A percentile compares a stretch with the other conserved stretches of the same genome.
phyloP scores from a whole-genome alignment of 495 filamentous ascomycete genomes.

The Aspergillus incahuasiensis region DNA sequence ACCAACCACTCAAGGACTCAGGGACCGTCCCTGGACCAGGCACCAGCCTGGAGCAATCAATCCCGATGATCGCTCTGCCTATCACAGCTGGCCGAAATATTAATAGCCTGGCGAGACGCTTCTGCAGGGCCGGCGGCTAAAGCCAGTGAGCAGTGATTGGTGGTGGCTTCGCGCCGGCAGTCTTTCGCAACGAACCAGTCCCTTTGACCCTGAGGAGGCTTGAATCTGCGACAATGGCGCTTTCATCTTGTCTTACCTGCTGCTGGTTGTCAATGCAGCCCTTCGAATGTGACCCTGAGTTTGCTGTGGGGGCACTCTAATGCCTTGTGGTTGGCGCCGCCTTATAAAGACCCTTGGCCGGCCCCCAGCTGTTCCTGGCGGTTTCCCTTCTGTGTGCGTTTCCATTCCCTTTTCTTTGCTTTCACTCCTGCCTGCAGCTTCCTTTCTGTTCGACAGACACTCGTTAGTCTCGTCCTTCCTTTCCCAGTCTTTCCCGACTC shows the following conservation, averaged over 20 bases:
- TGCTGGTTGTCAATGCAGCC: background rate
- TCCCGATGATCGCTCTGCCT: background rate
- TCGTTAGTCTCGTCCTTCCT: slow-evolving; percentile 7
- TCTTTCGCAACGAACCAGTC: slow-evolving; percentile 8
- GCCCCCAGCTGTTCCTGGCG: background rate
- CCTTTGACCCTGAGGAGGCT: background rate
- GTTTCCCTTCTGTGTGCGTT: slow-evolving; percentile 12
- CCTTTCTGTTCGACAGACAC: slow-evolving; percentile 2
- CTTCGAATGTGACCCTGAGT: background rate
- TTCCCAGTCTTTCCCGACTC: slow-evolving; percentile 13
- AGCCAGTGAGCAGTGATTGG: slow-evolving; percentile 5
- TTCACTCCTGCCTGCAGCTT: background rate
- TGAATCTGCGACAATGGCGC: slow-evolving; percentile 15
- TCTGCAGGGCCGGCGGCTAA: slow-evolving; percentile 1
- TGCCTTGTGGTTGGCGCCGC: slow-evolving; percentile 7
- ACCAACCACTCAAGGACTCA: background rate
- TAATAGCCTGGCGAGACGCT: slow-evolving; percentile 13
- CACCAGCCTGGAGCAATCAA: background rate
- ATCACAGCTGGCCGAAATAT: background rate
- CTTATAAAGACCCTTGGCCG: slow-evolving; percentile 5
- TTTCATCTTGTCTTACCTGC: slow-evolving; percentile 15
- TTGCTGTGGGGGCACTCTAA: background rate
- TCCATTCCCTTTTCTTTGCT: slow-evolving; percentile 29
- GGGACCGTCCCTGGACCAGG: background rate
- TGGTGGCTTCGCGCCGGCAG: slow-evolving; percentile 10